phyloP scores from a whole-genome alignment of 2,329 filamentous ascomycete genomes.

The Aspergillus oerlinghausenensis region DNA sequence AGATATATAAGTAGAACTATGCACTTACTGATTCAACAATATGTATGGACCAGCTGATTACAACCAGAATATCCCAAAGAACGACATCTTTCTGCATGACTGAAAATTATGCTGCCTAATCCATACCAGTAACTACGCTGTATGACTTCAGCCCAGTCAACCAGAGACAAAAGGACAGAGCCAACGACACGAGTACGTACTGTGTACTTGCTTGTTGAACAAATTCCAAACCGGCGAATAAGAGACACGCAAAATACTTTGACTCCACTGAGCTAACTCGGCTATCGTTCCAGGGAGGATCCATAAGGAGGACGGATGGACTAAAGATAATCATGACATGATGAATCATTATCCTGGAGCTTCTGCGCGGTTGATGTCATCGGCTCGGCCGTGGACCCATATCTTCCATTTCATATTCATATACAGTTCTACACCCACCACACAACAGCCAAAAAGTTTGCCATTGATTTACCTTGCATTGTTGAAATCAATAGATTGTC shows the following conservation, averaged over 20 bases:
- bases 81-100: neutral
- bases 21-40: neutral
- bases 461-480: neutral
- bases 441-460: conserved; percentile 4
- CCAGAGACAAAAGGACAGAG: too few relatives aligned
- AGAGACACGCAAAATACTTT: neutral
- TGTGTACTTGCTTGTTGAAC: too few relatives aligned
- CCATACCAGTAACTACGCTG: too few relatives aligned
- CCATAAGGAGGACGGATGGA: neutral
- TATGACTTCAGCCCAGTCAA: neutral
- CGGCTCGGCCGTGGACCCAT: neutral
- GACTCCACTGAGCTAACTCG: neutral
- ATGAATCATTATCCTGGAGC: conserved; percentile 9
- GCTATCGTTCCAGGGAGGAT: neutral
- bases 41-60: neutral
- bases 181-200: too few relatives aligned
- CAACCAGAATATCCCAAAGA: neutral
- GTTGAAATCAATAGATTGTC: neutral
- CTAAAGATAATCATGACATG: neutral
- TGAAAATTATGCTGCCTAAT: neutral
- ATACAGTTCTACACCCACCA: neutral
- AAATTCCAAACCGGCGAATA: neutral
- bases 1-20: neutral
- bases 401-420: neutral
- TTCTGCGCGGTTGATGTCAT: conserved; percentile 6